These are phyloP conservation scores for Ceratobasidium sp. DNA, from an alignment of 1,284 basidiomycete genomes.

Conservation along the genomic window DNA sequence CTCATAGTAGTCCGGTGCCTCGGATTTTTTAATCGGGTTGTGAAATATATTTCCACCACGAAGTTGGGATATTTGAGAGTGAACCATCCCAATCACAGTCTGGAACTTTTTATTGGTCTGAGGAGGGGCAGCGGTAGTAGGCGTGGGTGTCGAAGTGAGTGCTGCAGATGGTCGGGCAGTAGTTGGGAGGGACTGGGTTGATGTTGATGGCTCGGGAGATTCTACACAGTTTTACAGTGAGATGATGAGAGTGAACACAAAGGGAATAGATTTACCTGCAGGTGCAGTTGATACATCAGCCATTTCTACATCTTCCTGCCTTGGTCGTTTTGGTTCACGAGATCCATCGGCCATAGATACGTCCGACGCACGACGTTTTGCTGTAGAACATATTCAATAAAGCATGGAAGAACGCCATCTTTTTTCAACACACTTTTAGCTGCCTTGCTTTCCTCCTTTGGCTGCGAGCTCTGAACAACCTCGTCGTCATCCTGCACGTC, in stretches of 20 bases:
- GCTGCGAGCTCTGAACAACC: slow-evolving; percentile 21
- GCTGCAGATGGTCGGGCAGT: not conserved
- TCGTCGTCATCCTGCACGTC: slow-evolving; percentile 11
- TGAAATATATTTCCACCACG: slow-evolving; percentile 89
- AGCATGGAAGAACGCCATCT: not conserved
- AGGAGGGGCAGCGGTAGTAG: slow-evolving; percentile 26
- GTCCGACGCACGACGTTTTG: slow-evolving; percentile 26
- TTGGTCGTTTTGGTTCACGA: slow-evolving; percentile 22
- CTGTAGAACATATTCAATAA: not conserved
- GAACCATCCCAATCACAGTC: slow-evolving; percentile 78
- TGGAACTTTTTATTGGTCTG: slow-evolving; percentile 74
- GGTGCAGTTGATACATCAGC: slow-evolving; percentile 2
- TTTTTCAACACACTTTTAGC: not conserved
- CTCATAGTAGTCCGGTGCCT: slow-evolving; percentile 89
- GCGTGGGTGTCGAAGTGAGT: slow-evolving; percentile 40
- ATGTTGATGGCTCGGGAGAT: slow-evolving; percentile 44
- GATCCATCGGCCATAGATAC: slow-evolving; percentile 21
- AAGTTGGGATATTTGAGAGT: slow-evolving; percentile 82
- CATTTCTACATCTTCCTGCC: slow-evolving; percentile 31
- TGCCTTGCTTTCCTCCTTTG: slow-evolving; percentile 11
- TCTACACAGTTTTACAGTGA: slow-evolving; percentile 34
- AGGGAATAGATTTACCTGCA: not conserved
- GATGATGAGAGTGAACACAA: not conserved
- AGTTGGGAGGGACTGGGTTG: slow-evolving; percentile 52
- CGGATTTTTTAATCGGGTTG: slow-evolving; percentile 84